A percentile compares a stretch with the other conserved stretches of the same genome.
phyloP scores from a whole-genome alignment of 768 basidiomycete genomes.

The Galerina marginata region DNA sequence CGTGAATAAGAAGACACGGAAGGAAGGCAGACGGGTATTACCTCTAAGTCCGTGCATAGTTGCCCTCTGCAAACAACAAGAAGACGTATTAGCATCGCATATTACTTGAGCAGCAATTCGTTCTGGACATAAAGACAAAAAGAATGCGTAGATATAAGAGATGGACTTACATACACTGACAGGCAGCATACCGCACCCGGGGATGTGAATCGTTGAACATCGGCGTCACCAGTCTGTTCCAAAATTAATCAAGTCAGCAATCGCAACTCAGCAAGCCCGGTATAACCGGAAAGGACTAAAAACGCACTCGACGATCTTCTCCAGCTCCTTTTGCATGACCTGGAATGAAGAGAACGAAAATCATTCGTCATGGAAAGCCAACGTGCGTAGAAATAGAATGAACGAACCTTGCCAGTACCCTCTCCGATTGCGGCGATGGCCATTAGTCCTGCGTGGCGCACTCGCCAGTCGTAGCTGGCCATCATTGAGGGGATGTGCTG shows the following conservation, averaged over 20 bases:
- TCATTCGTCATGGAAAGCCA: neutral
- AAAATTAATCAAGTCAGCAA: neutral
- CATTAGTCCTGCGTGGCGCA: conserved; percentile 85
- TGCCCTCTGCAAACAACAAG: conserved; percentile 70
- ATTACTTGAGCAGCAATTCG: neutral
- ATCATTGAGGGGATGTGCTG: conserved; percentile 83
- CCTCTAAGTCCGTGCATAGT: conserved; percentile 88
- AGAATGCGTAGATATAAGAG: neutral
- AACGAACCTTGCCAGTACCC: conserved; percentile 71
- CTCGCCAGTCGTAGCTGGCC: conserved; percentile 81
- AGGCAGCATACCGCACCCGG: conserved; percentile 75
- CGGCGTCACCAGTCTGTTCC: conserved; percentile 68
- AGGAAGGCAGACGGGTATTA: conserved; percentile 30
- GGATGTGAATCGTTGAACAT: conserved; percentile 84
- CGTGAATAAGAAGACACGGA: no score
- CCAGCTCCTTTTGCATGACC: conserved; percentile 83
- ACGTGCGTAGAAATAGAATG: neutral
- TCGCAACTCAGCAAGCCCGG: neutral
- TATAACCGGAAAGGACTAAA: neutral
- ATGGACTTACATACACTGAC: conserved; percentile 79
- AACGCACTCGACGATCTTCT: conserved; percentile 80
- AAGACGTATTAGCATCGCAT: neutral
- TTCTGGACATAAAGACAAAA: neutral
- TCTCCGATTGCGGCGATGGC: conserved; percentile 87
- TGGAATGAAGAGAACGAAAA: conserved; percentile 26